These are phyloP conservation scores for Verticillium klebahnii DNA, from an alignment of 2,329 filamentous ascomycete species.

Conservation along the genomic window DNA sequence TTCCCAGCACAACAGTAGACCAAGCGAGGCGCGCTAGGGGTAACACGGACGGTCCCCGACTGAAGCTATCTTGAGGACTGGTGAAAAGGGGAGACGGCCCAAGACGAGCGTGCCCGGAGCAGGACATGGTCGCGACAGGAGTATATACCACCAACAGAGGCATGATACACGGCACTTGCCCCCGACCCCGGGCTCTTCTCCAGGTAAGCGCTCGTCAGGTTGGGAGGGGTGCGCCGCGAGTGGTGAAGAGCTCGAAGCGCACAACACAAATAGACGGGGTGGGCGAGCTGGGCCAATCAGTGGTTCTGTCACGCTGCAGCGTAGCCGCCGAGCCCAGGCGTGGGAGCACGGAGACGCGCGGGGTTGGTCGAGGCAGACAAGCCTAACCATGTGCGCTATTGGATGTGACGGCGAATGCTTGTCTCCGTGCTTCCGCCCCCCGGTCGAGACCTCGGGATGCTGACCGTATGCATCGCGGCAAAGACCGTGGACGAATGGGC, in stretches of 20 bases:
- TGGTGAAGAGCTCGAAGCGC: slow-evolving; percentile 7
- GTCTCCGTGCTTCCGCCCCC: not conserved
- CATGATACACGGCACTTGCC: not conserved
- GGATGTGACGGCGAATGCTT: not conserved
- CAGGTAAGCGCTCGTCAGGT: slow-evolving; percentile 12
- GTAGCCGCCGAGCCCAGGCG: slow-evolving; percentile 14
- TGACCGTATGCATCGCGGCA: not conserved
- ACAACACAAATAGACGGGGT: slow-evolving; percentile 10
- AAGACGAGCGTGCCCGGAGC: not conserved
- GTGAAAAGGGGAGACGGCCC: not conserved
- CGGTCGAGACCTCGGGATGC: not conserved
- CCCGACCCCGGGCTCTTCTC: not conserved
- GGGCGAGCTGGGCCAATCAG: slow-evolving; percentile 20
- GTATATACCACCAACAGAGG: not conserved
- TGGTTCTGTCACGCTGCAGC: slow-evolving; percentile 25
- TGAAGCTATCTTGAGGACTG: not conserved
- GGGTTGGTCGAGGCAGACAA: slow-evolving; percentile 9
- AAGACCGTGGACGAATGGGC: not conserved
- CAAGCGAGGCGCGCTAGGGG: not conserved
- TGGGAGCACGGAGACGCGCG: slow-evolving; percentile 9
- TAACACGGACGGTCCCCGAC: not conserved
- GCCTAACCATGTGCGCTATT: not conserved
- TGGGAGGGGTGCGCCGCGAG: slow-evolving; percentile 5
- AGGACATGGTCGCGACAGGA: slow-evolving; percentile 1
- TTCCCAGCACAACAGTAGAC: slow-evolving; percentile 3